These are phyloP conservation scores for Cicer chorassanicum DNA, from an alignment of 306 rosid species.

Conservation along the genomic window DNA sequence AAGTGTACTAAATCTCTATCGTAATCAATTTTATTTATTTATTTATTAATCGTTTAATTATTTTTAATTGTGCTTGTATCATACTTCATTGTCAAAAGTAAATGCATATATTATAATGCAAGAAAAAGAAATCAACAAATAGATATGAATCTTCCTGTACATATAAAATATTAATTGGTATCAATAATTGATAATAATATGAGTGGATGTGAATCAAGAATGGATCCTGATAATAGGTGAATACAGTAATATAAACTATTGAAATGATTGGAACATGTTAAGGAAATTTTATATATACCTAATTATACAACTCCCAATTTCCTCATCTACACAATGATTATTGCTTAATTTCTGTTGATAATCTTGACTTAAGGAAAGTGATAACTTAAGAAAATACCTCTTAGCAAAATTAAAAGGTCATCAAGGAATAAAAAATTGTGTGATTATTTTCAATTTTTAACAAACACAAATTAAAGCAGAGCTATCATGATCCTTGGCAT, in stretches of 20 bases:
- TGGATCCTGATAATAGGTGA: conserved; percentile 27
- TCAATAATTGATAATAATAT: conserved; percentile 16
- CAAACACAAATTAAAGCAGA: conserved; percentile 19
- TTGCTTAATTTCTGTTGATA: conserved; percentile 35
- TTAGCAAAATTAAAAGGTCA: conserved; percentile 47
- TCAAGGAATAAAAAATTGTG: conserved; percentile 38
- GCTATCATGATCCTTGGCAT: conserved; percentile 36
- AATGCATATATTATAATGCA: background rate
- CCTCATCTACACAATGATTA: conserved; percentile 42
- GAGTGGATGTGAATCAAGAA: conserved; percentile 30
- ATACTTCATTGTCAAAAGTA: background rate
- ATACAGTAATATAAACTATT: conserved; percentile 26
- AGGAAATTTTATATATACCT: background rate
- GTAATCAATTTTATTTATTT: too few species aligned
- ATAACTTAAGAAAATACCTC: conserved; percentile 35
- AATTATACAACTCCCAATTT: conserved; percentile 36
- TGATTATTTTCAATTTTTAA: conserved; percentile 34
- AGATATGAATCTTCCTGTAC: conserved; percentile 32
- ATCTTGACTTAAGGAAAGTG: conserved; percentile 50
- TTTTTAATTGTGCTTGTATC: background rate
- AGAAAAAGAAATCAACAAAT: background rate
- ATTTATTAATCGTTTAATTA: background rate
- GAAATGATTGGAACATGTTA: conserved; percentile 34
- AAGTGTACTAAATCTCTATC: too few species aligned
- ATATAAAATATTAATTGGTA: conserved; percentile 23